phyloP scores from a whole-genome alignment of 345 rosid genomes.

The Raphanus raphanistrum region DNA sequence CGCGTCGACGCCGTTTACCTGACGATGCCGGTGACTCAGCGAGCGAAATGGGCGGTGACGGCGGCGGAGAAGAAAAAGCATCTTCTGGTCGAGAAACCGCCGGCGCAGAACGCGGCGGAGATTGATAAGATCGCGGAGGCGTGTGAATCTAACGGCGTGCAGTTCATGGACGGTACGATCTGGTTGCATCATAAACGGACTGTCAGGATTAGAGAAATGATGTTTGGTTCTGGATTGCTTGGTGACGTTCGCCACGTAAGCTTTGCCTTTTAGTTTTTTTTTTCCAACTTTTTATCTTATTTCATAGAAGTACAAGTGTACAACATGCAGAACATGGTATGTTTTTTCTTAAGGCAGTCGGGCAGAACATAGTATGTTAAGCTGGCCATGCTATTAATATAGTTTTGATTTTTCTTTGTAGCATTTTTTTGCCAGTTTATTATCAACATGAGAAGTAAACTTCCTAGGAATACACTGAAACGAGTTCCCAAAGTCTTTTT shows the following conservation, averaged over 20 bases:
- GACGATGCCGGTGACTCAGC: slow-evolving; percentile 58
- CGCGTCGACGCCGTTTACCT: slow-evolving; percentile 61
- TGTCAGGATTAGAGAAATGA: slow-evolving; percentile 46
- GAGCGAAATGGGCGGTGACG: slow-evolving; percentile 54
- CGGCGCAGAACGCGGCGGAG: slow-evolving; percentile 53
- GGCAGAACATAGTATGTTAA: no score
- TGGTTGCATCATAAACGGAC: slow-evolving; percentile 82
- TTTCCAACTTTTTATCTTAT: no score
- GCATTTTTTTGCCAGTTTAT: no score
- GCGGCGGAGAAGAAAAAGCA: slow-evolving; percentile 65
- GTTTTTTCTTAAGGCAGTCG: no score
- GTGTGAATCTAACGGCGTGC: slow-evolving; percentile 60
- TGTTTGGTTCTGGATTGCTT: slow-evolving; percentile 49
- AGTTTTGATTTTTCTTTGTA: no score
- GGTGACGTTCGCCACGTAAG: slow-evolving; percentile 48
- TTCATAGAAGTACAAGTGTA: no score
- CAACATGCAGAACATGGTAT: no score
- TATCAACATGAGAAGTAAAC: no score
- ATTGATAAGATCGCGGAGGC: slow-evolving; percentile 58
- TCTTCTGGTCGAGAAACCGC: slow-evolving; percentile 66
- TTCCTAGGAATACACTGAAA: no score
- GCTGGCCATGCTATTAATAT: no score
- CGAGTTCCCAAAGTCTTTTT: no score
- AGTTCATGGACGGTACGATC: slow-evolving; percentile 77
- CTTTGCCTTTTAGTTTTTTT: background rate